Percentiles rank a stretch among this genome's conserved stretches.
Evolutionary conservation across 768 basidiomycete genomes (phyloP).

Genomic region (Hydnum rufescens): DNA sequence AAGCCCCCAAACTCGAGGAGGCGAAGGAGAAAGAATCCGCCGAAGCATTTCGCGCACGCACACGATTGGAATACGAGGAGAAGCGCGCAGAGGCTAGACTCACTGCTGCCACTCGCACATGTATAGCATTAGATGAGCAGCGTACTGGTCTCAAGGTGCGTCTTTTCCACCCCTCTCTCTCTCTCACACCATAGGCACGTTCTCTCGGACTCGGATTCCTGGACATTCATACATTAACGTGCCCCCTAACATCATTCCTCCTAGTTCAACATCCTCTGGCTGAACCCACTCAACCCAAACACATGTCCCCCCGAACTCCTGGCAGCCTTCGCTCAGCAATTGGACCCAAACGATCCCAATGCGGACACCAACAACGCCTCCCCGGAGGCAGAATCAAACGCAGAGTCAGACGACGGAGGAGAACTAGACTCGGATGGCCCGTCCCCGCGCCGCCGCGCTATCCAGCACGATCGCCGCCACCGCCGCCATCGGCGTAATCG

Average conservation of each 20-base stretch:
- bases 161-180: neutral
- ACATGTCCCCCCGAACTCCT: slow-evolving; percentile 48
- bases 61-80: slow-evolving; percentile 55
- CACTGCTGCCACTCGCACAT: slow-evolving; percentile 53
- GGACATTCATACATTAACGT: slow-evolving; percentile 3
- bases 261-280: slow-evolving; percentile 69
- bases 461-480: no score
- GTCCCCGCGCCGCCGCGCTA: no score
- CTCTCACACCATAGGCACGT: no score
- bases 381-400: no score
- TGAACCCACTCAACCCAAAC: slow-evolving; percentile 43
- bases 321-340: slow-evolving; percentile 11
- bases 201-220: no score
- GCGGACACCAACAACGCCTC: neutral
- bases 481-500: no score
- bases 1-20: neutral
- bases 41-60: slow-evolving; percentile 43
- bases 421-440: no score
- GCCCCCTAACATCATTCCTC: slow-evolving; percentile 2
- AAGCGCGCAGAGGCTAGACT: slow-evolving; percentile 53
- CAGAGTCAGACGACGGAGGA: no score
- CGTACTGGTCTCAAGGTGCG: slow-evolving; percentile 33
- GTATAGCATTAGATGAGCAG: slow-evolving; percentile 47
- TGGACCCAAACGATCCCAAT: neutral
- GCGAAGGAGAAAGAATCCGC: slow-evolving; percentile 23